phyloP scores from a whole-genome alignment of 768 basidiomycete genomes.

The Steccherinum ochraceum region DNA sequence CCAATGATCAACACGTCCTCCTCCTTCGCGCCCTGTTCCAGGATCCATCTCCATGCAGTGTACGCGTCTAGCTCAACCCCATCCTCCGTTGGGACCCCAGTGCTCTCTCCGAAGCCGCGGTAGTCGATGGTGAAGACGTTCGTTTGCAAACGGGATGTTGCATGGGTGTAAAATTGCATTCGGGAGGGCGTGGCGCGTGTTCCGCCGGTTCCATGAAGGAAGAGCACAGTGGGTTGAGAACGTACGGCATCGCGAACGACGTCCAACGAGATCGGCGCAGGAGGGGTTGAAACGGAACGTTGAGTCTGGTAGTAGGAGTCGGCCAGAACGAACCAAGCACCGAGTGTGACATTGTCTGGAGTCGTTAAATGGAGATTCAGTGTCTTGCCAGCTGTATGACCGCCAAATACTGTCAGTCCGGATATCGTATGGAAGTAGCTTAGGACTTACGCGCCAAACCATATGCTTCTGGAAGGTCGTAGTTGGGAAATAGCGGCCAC shows the following conservation, averaged over 20 bases:
- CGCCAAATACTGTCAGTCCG: neutral
- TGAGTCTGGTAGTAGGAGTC: conserved; percentile 54
- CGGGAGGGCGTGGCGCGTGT: conserved; percentile 67
- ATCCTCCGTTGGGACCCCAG: conserved; percentile 66
- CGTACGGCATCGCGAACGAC: conserved; percentile 50
- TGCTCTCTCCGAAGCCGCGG: conserved; percentile 86
- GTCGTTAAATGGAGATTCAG: conserved; percentile 66
- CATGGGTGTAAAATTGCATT: conserved; percentile 59
- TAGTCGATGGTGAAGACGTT: conserved; percentile 90
- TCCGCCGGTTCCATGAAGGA: conserved; percentile 86
- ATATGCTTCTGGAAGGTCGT: conserved; percentile 65
- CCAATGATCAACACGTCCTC: conserved; percentile 71
- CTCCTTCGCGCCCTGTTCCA: conserved; percentile 46
- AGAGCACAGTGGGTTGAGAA: conserved; percentile 72
- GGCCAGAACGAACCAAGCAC: conserved; percentile 81
- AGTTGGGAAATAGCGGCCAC: conserved; percentile 58
- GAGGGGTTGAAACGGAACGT: conserved; percentile 28
- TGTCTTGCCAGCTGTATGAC: conserved; percentile 62
- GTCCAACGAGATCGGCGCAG: conserved; percentile 26
- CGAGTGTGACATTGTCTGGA: conserved; percentile 70
- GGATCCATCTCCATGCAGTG: conserved; percentile 77
- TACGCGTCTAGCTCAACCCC: conserved; percentile 72
- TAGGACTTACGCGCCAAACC: conserved; percentile 67
- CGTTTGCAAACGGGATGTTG: conserved; percentile 55
- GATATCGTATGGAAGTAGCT: neutral